Evolutionary conservation across 2,329 filamentous ascomycete species (phyloP), one percentile per base, ranked within the genome.

Genomic region (Clonostachys rhizophaga): DNA sequence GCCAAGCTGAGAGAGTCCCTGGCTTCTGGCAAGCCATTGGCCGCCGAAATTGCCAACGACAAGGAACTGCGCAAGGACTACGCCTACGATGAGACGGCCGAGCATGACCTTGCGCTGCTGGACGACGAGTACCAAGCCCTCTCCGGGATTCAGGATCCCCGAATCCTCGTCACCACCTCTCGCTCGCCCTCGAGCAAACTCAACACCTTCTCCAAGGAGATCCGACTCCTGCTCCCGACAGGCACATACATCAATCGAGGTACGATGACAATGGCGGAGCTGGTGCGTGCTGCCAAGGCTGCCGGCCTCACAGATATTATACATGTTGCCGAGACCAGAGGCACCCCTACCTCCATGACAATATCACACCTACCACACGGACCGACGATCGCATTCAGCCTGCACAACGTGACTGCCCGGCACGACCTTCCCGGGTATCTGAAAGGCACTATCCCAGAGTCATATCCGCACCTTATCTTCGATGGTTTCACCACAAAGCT

Each of bases 391-490:
- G 91, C 87, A 10, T 96, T 96, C 67, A 91, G 86, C 6, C 74
- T 96, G 16, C 89, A 95, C 65, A 97, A 99, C 54, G 92, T 97
- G 5, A 86, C 96, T 10, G 74, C 99, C 44, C 84, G 94, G 41
- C 89, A 91, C 50, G 94, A 99, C 63, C 95, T 99, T 17, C 92
- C 94, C 2, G 91, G 94, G 53, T 83, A 86, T 40, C 82, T 90
- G 9, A 81, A 88, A 49, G 94, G 94, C 43, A 96, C 91, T 2
- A 90, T 96, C 43, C 89, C 84, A 51, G 94, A 99, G 68, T 86
- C 84, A 36, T 99, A 96, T 58, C 94, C 94, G 0, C 92, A 97
- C 60, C 75, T 99, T 4, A 89, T 99, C 52, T 97, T 99, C 58
- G 94, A 99, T 59, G 91, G 91, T 3, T 97, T 99, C 69, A 87